Conservation (phyloP, 441 rosid species). For the Bocquillonia castaneifolia region DNA sequence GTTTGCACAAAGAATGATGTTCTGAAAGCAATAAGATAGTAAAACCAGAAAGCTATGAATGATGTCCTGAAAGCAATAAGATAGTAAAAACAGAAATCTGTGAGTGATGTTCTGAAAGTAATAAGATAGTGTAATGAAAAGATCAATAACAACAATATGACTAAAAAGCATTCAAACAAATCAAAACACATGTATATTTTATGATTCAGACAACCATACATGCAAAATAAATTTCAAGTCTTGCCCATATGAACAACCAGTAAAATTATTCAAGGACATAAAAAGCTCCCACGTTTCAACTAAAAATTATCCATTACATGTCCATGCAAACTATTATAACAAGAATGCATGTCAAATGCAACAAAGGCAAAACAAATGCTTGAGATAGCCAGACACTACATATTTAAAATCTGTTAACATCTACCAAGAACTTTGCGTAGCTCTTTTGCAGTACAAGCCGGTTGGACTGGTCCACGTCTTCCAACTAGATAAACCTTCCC, state of each 20-base stretch:
- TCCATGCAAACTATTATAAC: neutral
- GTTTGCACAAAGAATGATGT: slow-evolving; percentile 1
- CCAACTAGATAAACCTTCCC: slow-evolving; percentile 87
- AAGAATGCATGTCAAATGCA: neutral
- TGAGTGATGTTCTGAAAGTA: slow-evolving; percentile 14
- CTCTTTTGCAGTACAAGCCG: slow-evolving; percentile 95
- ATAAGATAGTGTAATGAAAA: neutral
- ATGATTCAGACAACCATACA: neutral
- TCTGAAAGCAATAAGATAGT: slow-evolving; percentile 11
- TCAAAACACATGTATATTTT: neutral
- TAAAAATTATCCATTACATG: neutral
- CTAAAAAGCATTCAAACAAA: slow-evolving; percentile 6
- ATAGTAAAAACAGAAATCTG: neutral
- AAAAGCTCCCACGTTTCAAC: neutral
- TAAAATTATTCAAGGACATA: neutral
- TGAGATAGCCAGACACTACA: neutral
- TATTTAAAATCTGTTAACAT: slow-evolving; percentile 1
- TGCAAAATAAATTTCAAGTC: neutral
- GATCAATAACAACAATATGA: slow-evolving; percentile 4
- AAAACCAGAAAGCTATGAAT: slow-evolving; percentile 1
- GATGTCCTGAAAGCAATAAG: slow-evolving; percentile 13
- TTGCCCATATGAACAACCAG: neutral
- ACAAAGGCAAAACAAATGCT: neutral
- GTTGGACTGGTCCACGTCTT: slow-evolving; percentile 94
- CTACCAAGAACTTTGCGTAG: slow-evolving; percentile 88